A percentile compares a stretch with the other conserved stretches of the same genome.
Evolutionary conservation across 495 filamentous ascomycete species (phyloP).

Genomic region (Chaetomidium leptoderma): DNA sequence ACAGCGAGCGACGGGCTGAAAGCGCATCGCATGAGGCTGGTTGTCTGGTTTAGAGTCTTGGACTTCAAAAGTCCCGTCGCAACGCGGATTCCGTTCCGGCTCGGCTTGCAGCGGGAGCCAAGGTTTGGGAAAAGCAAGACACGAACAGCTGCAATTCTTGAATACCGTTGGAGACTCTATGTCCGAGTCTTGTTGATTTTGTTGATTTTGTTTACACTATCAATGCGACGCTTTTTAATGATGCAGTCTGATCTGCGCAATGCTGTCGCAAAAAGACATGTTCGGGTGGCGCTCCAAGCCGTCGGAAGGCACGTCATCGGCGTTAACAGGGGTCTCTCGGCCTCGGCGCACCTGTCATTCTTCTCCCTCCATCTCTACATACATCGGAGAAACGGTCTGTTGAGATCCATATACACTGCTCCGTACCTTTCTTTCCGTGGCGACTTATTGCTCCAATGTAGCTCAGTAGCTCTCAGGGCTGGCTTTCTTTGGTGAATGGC

Average conservation of each 20-base stretch:
- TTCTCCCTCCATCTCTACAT: too few species aligned
- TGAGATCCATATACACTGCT: too few species aligned
- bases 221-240: not conserved
- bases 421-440: too few species aligned
- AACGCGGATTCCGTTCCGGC: conserved; percentile 12
- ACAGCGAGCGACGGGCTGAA: conserved; percentile 30
- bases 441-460: too few species aligned
- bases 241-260: not conserved
- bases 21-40: conserved; percentile 33
- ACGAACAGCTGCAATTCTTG: not conserved
- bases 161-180: too few species aligned
- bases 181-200: too few species aligned
- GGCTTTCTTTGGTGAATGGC: too few species aligned
- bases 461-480: too few species aligned
- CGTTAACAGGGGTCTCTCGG: not conserved
- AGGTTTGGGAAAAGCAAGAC: not conserved
- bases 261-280: not conserved
- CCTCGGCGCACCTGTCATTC: too few species aligned
- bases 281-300: conserved; percentile 2
- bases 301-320: conserved; percentile 10
- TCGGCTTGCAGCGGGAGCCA: conserved; percentile 16
- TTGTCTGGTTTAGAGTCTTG: not conserved
- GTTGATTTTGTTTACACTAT: too few species aligned
- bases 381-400: too few species aligned
- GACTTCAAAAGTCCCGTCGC: not conserved